Conservation (phyloP, 768 basidiomycete species). For the Serendipita sp. region DNA sequence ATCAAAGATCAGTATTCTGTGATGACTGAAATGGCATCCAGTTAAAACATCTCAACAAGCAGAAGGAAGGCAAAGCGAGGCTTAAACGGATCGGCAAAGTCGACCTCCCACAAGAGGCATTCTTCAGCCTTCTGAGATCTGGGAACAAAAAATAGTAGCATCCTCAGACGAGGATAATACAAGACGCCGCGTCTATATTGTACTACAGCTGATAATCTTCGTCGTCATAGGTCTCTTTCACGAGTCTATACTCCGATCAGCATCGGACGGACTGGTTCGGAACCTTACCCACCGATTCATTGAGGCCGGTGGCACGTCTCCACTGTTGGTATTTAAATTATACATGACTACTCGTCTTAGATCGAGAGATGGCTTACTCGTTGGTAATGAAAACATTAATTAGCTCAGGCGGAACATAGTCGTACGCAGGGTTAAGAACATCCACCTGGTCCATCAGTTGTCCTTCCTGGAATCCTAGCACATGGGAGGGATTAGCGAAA, state of each 20-base stretch:
- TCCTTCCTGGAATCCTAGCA: constrained; percentile 60
- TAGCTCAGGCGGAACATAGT: constrained; percentile 84
- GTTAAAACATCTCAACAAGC: constrained; percentile 32
- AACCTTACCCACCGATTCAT: constrained; percentile 51
- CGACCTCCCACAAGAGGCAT: constrained; percentile 87
- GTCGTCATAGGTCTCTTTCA: constrained; percentile 92
- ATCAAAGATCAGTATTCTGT: neutral
- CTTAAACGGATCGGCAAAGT: constrained; percentile 83
- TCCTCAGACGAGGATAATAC: too few relatives aligned
- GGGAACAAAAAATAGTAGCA: constrained; percentile 21
- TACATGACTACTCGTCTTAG: neutral
- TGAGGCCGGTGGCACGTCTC: constrained; percentile 90
- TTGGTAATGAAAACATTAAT: constrained; percentile 93
- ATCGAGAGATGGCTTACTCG: constrained; percentile 45
- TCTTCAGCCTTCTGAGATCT: constrained; percentile 72
- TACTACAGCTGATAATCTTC: constrained; percentile 68
- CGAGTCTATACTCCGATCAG: constrained; percentile 31
- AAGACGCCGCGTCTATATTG: neutral
- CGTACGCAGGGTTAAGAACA: constrained; percentile 90
- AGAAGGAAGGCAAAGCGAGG: constrained; percentile 80
- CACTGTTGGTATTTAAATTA: constrained; percentile 29
- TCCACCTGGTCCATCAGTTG: constrained; percentile 74
- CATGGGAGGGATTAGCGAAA: constrained; percentile 52
- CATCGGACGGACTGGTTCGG: constrained; percentile 1
- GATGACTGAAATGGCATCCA: neutral